Conservation (phyloP, 495 filamentous ascomycete genomes). For the Delitschia confertaspora region DNA sequence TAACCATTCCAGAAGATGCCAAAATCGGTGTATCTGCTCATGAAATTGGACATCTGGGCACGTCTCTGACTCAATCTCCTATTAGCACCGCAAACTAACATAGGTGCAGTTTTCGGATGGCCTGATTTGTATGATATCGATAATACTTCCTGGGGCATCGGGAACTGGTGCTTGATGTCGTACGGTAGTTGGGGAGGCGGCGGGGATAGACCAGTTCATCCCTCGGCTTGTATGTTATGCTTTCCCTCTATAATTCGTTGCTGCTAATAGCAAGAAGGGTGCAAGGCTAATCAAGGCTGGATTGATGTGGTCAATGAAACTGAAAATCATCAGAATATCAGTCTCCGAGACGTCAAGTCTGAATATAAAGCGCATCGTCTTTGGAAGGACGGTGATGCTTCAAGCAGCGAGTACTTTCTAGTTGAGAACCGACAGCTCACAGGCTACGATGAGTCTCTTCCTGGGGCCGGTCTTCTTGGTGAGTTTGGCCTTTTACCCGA, state of each 20-base stretch:
- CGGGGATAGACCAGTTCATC: slow-evolving; percentile 14
- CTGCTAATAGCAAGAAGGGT: slow-evolving; percentile 5
- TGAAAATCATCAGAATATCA: slow-evolving; percentile 15
- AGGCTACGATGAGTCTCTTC: slow-evolving; percentile 14
- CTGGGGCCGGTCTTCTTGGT: slow-evolving; percentile 11
- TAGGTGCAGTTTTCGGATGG: slow-evolving; percentile 14
- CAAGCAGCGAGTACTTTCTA: slow-evolving; percentile 16
- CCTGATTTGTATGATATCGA: slow-evolving; percentile 19
- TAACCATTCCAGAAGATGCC: slow-evolving; percentile 15
- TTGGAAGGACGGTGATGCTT: slow-evolving; percentile 13
- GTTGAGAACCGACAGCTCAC: slow-evolving; percentile 17
- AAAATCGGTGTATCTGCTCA: slow-evolving; percentile 16
- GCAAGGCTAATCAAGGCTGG: slow-evolving; percentile 15
- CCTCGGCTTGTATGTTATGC: slow-evolving; percentile 7
- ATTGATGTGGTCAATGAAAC: slow-evolving; percentile 11
- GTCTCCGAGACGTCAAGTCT: slow-evolving; percentile 10
- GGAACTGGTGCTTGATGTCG: slow-evolving; percentile 17
- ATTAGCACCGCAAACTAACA: not conserved
- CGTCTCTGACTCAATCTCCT: not conserved
- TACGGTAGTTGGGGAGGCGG: slow-evolving; percentile 13
- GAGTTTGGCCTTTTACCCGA: too few relatives aligned
- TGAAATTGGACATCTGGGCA: slow-evolving; percentile 6
- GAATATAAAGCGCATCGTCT: slow-evolving; percentile 14
- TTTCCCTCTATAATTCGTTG: not conserved
- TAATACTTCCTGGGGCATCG: slow-evolving; percentile 9